Conservation (phyloP, 2,329 filamentous ascomycete species). For the Didymella arachidicola region DNA sequence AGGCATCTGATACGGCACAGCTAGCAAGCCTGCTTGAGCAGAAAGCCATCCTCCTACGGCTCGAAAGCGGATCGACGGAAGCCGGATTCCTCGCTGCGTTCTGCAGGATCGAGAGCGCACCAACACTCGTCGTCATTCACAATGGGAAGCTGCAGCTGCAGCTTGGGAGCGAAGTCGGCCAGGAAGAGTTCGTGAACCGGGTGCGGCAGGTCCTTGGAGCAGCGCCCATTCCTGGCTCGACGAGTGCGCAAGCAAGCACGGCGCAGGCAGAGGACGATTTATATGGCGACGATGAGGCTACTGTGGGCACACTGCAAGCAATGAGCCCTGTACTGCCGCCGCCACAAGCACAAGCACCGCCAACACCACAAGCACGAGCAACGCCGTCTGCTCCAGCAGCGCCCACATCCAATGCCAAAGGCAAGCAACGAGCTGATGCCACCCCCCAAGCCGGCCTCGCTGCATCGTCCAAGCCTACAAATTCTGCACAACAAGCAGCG, state of each 20-base stretch:
- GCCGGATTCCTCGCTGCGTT: slow-evolving; percentile 83
- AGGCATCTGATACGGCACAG: slow-evolving; percentile 28
- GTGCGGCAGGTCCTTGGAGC: slow-evolving; percentile 54
- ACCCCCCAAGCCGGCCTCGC: slow-evolving; percentile 44
- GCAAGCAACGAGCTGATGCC: slow-evolving; percentile 55
- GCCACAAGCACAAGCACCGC: slow-evolving; percentile 7
- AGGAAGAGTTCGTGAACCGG: slow-evolving; percentile 70
- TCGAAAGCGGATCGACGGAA: slow-evolving; percentile 78
- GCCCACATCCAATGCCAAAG: slow-evolving; percentile 40
- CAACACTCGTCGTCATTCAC: slow-evolving; percentile 81
- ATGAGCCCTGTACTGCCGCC: slow-evolving; percentile 16
- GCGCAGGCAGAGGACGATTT: slow-evolving; percentile 14
- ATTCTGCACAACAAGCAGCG: slow-evolving; percentile 46
- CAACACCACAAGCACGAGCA: slow-evolving; percentile 2
- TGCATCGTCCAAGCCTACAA: slow-evolving; percentile 43
- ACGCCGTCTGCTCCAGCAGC: slow-evolving; percentile 14
- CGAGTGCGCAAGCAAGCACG: slow-evolving; percentile 23
- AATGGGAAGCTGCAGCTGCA: slow-evolving; percentile 82
- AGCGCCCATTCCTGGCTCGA: slow-evolving; percentile 36
- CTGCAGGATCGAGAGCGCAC: slow-evolving; percentile 79
- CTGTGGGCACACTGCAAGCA: slow-evolving; percentile 9
- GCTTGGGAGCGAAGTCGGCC: slow-evolving; percentile 68
- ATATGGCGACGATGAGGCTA: slow-evolving; percentile 11
- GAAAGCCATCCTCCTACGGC: slow-evolving; percentile 73
- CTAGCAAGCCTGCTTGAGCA: slow-evolving; percentile 61